Evolutionary conservation across 257 asterid species (phyloP).

Genomic region (Hygrophila difformis): DNA sequence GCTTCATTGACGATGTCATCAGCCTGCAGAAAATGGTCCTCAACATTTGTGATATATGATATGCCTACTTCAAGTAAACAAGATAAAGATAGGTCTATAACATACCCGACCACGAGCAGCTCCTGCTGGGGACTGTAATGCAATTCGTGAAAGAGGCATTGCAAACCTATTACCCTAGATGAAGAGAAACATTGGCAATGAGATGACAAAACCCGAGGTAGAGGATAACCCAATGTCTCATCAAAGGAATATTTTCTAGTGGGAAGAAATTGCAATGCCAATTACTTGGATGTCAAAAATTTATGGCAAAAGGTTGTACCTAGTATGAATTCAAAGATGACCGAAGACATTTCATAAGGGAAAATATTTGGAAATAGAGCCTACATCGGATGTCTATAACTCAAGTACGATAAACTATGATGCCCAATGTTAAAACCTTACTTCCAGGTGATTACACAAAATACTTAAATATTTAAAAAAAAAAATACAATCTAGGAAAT

Average conservation of each 20-base stretch:
- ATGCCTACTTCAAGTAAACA: too few species aligned
- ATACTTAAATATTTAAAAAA: too few species aligned
- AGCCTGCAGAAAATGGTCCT: constrained; percentile 45
- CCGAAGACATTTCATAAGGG: not conserved
- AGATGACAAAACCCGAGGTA: constrained; percentile 9
- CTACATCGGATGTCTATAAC: too few species aligned
- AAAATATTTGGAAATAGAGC: not conserved
- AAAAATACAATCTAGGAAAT: too few species aligned
- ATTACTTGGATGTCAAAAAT: not conserved
- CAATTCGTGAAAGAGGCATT: constrained; percentile 72
- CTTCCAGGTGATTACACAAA: too few species aligned
- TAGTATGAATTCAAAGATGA: not conserved
- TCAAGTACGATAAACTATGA: too few species aligned
- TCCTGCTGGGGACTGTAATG: constrained; percentile 84
- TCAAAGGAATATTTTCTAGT: too few species aligned
- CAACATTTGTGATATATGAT: too few species aligned
- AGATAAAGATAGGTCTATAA: constrained; percentile 10
- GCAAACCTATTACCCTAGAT: constrained; percentile 67
- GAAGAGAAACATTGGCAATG: constrained; percentile 9
- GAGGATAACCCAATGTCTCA: too few species aligned
- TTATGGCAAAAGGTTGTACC: not conserved
- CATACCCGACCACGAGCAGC: constrained; percentile 95
- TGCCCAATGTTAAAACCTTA: too few species aligned
- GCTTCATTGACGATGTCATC: constrained; percentile 81
- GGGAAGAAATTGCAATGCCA: not conserved